phyloP scores from a whole-genome alignment of 306 rosid species.

The Cucumis sativus region Cucumber_9930_V3 NC_026657.2:28704001-28704500 shows the following conservation, averaged over 20 bases:
- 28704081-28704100: slow-evolving; percentile 71
- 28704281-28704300: slow-evolving; percentile 64
- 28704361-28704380: slow-evolving; percentile 49
- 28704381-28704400: slow-evolving; percentile 44
- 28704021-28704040: slow-evolving; percentile 61
- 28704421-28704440: slow-evolving; percentile 65
- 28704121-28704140: slow-evolving; percentile 40
- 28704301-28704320: slow-evolving; percentile 46
- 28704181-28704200: slow-evolving; percentile 3
- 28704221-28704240: slow-evolving; percentile 62
- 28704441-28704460: slow-evolving; percentile 62
- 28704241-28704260: slow-evolving; percentile 71
- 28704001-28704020: slow-evolving; percentile 71
- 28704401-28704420: slow-evolving; percentile 60
- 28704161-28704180: slow-evolving; percentile 3
- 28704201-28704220: slow-evolving; percentile 80
- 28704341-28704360: slow-evolving; percentile 81
- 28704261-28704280: slow-evolving; percentile 74
- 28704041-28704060: slow-evolving; percentile 63
- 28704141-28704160: neutral
- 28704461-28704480: slow-evolving; percentile 60
- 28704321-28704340: slow-evolving; percentile 56
- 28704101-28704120: slow-evolving; percentile 72
- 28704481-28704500: slow-evolving; percentile 77
- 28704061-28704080: slow-evolving; percentile 78